Percentiles rank a stretch among this genome's conserved stretches.
Evolutionary conservation across 2,329 filamentous ascomycete genomes (phyloP).

Genomic region (Xylariaceae sp.): DNA sequence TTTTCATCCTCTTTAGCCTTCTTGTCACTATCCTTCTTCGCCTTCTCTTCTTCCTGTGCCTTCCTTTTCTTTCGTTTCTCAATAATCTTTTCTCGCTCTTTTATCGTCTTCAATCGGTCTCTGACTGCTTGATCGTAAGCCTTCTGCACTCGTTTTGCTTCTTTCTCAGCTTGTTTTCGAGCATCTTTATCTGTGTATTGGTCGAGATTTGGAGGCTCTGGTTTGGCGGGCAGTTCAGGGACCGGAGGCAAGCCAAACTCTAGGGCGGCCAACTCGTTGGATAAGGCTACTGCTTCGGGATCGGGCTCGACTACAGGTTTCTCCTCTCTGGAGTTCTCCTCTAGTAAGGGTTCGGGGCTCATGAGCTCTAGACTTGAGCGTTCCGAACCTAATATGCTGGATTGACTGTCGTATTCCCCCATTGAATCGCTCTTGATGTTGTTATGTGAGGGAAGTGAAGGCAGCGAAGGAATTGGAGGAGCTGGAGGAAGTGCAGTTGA

Average conservation of each 20-base stretch:
- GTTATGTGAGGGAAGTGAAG: too few species aligned
- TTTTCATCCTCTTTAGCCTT: slow-evolving; percentile 14
- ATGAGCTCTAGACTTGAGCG: slow-evolving; percentile 24
- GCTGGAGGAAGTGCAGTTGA: neutral
- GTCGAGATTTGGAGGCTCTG: slow-evolving; percentile 52
- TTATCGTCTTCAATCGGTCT: slow-evolving; percentile 60
- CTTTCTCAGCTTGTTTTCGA: slow-evolving; percentile 66
- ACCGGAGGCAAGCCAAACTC: slow-evolving; percentile 38
- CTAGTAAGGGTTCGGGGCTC: slow-evolving; percentile 24
- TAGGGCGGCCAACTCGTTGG: slow-evolving; percentile 17
- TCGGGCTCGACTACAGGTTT: slow-evolving; percentile 6
- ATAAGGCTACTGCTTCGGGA: slow-evolving; percentile 10
- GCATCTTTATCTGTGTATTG: slow-evolving; percentile 60
- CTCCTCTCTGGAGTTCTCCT: slow-evolving; percentile 10
- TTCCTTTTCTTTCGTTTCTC: slow-evolving; percentile 49
- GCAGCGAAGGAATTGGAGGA: slow-evolving; percentile 11
- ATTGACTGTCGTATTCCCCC: too few species aligned
- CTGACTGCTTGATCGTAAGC: slow-evolving; percentile 64
- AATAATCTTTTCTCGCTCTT: slow-evolving; percentile 57
- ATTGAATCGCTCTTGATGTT: too few species aligned
- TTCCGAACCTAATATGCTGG: too few species aligned
- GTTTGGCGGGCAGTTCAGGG: slow-evolving; percentile 50
- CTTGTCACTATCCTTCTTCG: slow-evolving; percentile 36
- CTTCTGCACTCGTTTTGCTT: slow-evolving; percentile 59
- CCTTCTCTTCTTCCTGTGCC: slow-evolving; percentile 39